Evolutionary conservation across 2,329 filamentous ascomycete species (phyloP).

Genomic region (Ophiocordyceps camponoti-leonardi): DNA sequence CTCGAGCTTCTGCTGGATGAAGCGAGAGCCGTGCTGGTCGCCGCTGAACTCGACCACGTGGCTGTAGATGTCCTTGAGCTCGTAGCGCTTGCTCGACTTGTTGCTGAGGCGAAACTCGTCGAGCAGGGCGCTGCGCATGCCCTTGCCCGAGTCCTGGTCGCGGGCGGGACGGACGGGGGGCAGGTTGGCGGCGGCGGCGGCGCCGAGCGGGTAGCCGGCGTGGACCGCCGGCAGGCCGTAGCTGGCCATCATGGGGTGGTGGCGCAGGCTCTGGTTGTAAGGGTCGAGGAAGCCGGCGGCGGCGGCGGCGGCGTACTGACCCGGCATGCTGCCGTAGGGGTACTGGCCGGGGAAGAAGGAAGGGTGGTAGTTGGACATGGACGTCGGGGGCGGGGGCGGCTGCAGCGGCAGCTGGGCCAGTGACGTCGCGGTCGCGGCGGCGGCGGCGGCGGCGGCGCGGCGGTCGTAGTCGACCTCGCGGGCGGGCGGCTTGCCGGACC

Average conservation of each 20-base stretch:
- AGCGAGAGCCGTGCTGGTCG: conserved; percentile 87
- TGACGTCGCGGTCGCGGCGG: not conserved
- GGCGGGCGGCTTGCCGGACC: conserved; percentile 17
- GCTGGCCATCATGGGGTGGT: conserved; percentile 19
- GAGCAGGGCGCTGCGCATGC: conserved; percentile 52
- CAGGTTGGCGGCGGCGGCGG: conserved; percentile 5
- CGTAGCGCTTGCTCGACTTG: conserved; percentile 57
- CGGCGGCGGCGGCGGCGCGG: conserved; percentile 9
- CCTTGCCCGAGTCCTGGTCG: conserved; percentile 40
- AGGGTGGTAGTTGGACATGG: conserved; percentile 10
- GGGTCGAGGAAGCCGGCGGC: conserved; percentile 16
- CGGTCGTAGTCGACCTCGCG: conserved; percentile 22
- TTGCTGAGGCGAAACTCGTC: conserved; percentile 64
- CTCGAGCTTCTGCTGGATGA: conserved; percentile 86
- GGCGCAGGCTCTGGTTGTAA: conserved; percentile 16
- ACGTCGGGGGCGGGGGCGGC: conserved; percentile 10
- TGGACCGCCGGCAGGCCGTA: conserved; percentile 16
- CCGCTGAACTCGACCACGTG: conserved; percentile 90
- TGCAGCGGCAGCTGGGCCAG: conserved; percentile 10
- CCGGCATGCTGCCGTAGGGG: conserved; percentile 10
- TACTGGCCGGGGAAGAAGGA: conserved; percentile 16
- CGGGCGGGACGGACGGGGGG: conserved; percentile 21
- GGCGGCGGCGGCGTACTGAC: conserved; percentile 20
- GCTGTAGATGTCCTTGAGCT: conserved; percentile 76
- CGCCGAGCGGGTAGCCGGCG: conserved; percentile 12